Base-by-base conservation (phyloP, 1,284 basidiomycete species). In the Thecaphora thlaspeos region DNA sequence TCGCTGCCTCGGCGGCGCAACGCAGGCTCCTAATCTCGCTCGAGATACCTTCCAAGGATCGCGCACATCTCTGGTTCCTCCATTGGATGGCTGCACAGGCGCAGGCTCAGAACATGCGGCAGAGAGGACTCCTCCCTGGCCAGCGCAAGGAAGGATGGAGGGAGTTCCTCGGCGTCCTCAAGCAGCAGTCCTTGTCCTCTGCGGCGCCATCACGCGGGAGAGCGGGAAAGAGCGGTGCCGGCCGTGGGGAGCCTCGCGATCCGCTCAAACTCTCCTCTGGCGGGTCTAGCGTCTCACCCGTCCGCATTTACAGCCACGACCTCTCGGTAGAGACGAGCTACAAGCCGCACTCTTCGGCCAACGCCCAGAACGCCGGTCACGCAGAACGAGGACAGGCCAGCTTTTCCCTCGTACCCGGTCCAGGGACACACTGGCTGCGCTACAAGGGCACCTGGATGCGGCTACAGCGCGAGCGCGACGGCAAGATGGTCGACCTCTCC, bases 1-100 rank as follows among this genome's bases (percentile, higher is more conserved):
- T 90, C 17, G 87, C 86, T 18, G 84, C 88, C 5, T 86, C 84
- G 3, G 83, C 88, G 30, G 85, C 93, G 39, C 91, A 90, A 53
- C 83, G 95, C 22, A 86, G 94, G 28, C 83, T 99, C 81, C 86
- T 98, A 45, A 92, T 98, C 40, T 88, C 91, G 5, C 85, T 98
- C 43, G 95, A 99, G 80, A 92, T 99, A 68, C 91, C 90, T 46
- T 96, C 93, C 71, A 91, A 93, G 75, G 95, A 99, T 78, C 87
- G 85, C 24, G 84, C 93, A 2, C 97, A 98, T 78, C 88, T 91
- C 34, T 98, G 95, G 93, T 94, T 98, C 78, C 85, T 99, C 26
- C 83, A 89, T 58, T 99, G 95, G 95, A 91, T 98, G 89, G 87
- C 91, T 2, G 84, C 76, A 1, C 80, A 77, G 52, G 73, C 75